These are phyloP conservation scores for Noccaea caerulescens DNA, from an alignment of 345 rosid species.

Conservation along the genomic window DNA sequence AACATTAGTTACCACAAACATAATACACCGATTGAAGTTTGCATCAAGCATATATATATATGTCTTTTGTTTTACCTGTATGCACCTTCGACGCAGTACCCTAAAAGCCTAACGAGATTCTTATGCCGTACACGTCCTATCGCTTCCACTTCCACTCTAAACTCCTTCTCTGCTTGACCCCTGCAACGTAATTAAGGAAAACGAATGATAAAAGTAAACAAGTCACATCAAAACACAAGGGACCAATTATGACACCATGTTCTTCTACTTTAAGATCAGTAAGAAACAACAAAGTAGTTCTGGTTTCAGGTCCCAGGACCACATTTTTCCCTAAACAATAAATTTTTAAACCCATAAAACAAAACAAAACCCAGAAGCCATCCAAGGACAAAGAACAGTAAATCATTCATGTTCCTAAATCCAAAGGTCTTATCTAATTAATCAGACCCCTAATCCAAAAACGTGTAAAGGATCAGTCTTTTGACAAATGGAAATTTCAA, in stretches of 20 bases:
- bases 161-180: conserved; percentile 98
- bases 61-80: conserved; percentile 56
- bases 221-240: background rate
- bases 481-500: background rate
- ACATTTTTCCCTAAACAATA: conserved; percentile 16
- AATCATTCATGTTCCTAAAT: background rate
- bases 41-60: background rate
- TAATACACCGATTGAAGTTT: background rate
- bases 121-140: conserved; percentile 96
- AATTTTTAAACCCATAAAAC: background rate
- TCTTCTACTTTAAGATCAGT: background rate
- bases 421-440: no score
- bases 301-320: conserved; percentile 19
- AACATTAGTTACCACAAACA: conserved; percentile 12
- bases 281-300: conserved; percentile 16
- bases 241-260: conserved; percentile 19
- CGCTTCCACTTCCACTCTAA: conserved; percentile 92
- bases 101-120: conserved; percentile 87
- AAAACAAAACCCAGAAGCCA: background rate
- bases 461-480: background rate
- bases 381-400: background rate
- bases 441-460: background rate
- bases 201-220: background rate
- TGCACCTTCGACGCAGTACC: conserved; percentile 95
- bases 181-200: conserved; percentile 44